Evolutionary conservation across 176 grass and related monocot genomes (phyloP).

Genomic region (Rhipidocladum racemiflorum): DNA sequence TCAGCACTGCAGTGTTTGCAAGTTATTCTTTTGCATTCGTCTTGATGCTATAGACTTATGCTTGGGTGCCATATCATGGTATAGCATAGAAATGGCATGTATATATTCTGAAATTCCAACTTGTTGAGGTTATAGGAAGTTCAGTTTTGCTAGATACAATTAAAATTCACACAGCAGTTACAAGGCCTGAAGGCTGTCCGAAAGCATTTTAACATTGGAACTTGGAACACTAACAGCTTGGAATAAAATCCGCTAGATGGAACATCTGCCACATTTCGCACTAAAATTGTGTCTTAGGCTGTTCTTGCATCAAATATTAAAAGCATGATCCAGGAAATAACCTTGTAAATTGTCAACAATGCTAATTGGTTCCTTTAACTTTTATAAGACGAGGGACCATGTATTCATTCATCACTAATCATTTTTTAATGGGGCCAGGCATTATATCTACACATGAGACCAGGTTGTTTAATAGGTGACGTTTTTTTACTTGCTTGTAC

Average conservation of each 20-base stretch:
- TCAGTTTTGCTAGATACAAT: slow-evolving; percentile 9
- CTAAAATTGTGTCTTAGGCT: not conserved
- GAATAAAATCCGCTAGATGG: not conserved
- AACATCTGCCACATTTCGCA: not conserved
- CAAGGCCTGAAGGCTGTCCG: not conserved
- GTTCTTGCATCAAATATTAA: not conserved
- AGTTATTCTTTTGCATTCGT: not conserved
- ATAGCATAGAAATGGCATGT: not conserved
- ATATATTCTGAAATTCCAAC: not conserved
- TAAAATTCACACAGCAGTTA: not conserved
- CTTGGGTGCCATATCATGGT: not conserved
- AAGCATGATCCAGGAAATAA: not conserved
- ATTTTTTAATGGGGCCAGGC: not conserved
- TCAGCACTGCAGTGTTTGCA: not conserved
- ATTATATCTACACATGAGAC: not conserved
- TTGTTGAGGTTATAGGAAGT: slow-evolving; percentile 6
- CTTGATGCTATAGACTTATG: not conserved
- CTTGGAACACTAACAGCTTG: not conserved
- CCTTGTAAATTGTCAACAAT: not conserved
- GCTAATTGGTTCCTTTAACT: not conserved
- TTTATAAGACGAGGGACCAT: not conserved
- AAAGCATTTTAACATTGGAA: not conserved
- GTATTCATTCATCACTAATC: slow-evolving; percentile 1
- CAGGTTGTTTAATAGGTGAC: not conserved
- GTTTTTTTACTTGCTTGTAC: not conserved